Conservation (phyloP, 768 basidiomycete species). For the Hypsizygus marmoreus region DNA sequence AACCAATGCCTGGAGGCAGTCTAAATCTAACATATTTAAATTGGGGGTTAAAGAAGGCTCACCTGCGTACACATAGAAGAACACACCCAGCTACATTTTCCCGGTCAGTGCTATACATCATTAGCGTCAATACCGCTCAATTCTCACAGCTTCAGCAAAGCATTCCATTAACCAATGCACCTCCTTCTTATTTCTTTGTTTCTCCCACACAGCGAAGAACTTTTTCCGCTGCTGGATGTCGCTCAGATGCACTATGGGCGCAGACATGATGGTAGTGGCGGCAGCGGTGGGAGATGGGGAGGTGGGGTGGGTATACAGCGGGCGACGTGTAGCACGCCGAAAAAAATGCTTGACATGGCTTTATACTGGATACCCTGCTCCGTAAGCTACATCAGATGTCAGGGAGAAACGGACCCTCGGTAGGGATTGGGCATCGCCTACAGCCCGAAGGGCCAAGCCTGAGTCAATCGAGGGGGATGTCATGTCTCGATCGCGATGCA, state of each 20-base stretch:
- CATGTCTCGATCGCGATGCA: too few species aligned
- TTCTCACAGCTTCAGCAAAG: constrained; percentile 60
- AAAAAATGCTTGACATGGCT: not conserved
- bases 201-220: constrained; percentile 52
- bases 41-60: constrained; percentile 8
- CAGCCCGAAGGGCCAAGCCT: constrained; percentile 1
- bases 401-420: constrained; percentile 1
- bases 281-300: not conserved
- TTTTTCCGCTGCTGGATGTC: constrained; percentile 41
- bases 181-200: constrained; percentile 37
- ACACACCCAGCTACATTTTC: constrained; percentile 58
- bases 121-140: not conserved
- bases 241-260: constrained; percentile 36
- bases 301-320: not conserved
- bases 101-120: constrained; percentile 6
- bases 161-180: constrained; percentile 58
- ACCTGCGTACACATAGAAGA: constrained; percentile 59
- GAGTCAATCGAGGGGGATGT: too few species aligned
- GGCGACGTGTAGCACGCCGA: constrained; percentile 7
- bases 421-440: constrained; percentile 5
- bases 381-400: not conserved
- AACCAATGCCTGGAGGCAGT: constrained; percentile 47
- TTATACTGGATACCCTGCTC: constrained; percentile 15
- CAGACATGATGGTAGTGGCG: constrained; percentile 15
- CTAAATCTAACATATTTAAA: not conserved